Conservation (phyloP, 768 basidiomycete species). For the Psilocybe cubensis region DNA sequence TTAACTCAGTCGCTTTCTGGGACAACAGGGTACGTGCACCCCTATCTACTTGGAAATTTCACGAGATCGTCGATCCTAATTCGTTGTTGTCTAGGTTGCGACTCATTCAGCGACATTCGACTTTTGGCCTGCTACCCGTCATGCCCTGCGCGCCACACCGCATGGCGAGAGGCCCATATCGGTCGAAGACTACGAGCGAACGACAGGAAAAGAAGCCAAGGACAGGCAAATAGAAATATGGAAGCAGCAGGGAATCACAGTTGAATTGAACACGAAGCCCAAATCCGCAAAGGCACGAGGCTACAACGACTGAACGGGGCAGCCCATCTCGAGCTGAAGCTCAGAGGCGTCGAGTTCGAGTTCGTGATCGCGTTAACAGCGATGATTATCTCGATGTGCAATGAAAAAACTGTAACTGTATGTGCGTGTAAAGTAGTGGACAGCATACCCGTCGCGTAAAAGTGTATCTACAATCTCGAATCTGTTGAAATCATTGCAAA, state of each 20-base stretch:
- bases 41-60: neutral
- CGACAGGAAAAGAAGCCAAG: slow-evolving; percentile 69
- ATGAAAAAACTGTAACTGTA: neutral
- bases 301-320: slow-evolving; percentile 60
- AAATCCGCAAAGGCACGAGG: slow-evolving; percentile 46
- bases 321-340: neutral
- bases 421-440: neutral
- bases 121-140: slow-evolving; percentile 77
- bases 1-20: slow-evolving; percentile 83
- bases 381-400: neutral
- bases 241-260: slow-evolving; percentile 63
- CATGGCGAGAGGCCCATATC: slow-evolving; percentile 80
- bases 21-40: slow-evolving; percentile 67
- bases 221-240: slow-evolving; percentile 77
- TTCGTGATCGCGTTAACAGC: neutral
- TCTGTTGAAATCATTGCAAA: neutral
- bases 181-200: slow-evolving; percentile 68
- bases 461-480: neutral
- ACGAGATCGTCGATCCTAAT: neutral
- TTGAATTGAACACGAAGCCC: slow-evolving; percentile 31
- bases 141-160: slow-evolving; percentile 81
- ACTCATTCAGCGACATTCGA: slow-evolving; percentile 84
- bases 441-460: neutral
- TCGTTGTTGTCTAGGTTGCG: slow-evolving; percentile 52
- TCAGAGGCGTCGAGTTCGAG: too few species aligned